Evolutionary conservation across 345 rosid genomes (phyloP).

Genomic region (Durio zibethinus): DNA sequence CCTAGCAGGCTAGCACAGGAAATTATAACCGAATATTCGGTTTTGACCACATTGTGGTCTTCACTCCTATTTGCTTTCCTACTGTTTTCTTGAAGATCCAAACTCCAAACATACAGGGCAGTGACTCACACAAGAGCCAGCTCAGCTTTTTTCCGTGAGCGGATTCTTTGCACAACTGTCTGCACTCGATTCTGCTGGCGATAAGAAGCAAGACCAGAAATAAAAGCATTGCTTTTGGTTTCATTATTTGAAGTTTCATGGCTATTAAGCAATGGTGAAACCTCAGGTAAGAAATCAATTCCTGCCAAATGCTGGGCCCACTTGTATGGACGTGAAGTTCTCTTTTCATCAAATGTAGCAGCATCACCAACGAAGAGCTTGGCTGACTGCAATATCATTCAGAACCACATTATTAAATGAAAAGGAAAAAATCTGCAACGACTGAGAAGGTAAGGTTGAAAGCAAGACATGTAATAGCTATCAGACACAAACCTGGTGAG

Average conservation of each 20-base stretch:
- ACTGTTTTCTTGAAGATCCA: slow-evolving; percentile 28
- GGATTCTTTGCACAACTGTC: slow-evolving; percentile 70
- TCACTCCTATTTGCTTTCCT: slow-evolving; percentile 17
- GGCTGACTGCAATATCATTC: slow-evolving; percentile 57
- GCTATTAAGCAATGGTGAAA: slow-evolving; percentile 57
- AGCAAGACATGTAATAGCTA: not conserved
- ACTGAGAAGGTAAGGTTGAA: not conserved
- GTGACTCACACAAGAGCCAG: slow-evolving; percentile 78
- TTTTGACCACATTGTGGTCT: slow-evolving; percentile 16
- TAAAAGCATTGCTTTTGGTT: slow-evolving; percentile 44
- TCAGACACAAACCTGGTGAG: slow-evolving; percentile 62
- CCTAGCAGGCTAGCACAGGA: slow-evolving; percentile 23
- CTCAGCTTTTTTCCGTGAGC: slow-evolving; percentile 62
- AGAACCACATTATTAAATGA: slow-evolving; percentile 21
- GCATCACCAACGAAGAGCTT: slow-evolving; percentile 62
- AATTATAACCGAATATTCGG: slow-evolving; percentile 20
- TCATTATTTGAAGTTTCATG: slow-evolving; percentile 47
- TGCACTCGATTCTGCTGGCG: slow-evolving; percentile 71
- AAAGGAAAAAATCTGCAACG: not conserved
- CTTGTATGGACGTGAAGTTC: slow-evolving; percentile 75
- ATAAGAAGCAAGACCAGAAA: slow-evolving; percentile 55
- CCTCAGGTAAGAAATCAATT: slow-evolving; percentile 86
- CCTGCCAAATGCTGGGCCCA: slow-evolving; percentile 97
- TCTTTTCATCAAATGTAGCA: slow-evolving; percentile 52
- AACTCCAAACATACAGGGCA: slow-evolving; percentile 40